Percentiles rank a stretch among this genome's conserved stretches.
Evolutionary conservation across 2,329 filamentous ascomycete species (phyloP).

Genomic region (Aspergillus intermedius): DNA sequence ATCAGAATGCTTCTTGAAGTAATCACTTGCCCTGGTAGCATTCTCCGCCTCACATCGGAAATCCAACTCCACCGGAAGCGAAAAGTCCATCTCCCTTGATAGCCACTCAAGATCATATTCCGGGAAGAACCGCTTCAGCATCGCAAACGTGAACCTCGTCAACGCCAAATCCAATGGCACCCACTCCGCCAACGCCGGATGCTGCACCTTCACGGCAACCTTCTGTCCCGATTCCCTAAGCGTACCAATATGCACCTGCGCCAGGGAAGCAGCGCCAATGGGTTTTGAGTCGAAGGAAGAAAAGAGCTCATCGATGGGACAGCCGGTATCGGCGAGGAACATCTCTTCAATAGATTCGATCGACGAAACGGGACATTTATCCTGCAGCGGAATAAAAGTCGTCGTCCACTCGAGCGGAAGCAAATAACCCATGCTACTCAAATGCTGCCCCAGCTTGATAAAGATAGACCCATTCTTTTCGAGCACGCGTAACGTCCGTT

Average conservation of each 20-base stretch:
- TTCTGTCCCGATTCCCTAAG: conserved; percentile 74
- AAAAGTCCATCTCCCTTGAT: conserved; percentile 84
- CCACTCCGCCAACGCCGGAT: conserved; percentile 84
- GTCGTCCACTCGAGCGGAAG: conserved; percentile 87
- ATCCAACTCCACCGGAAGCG: conserved; percentile 84
- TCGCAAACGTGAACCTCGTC: conserved; percentile 83
- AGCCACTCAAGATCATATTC: conserved; percentile 98
- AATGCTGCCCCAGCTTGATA: conserved; percentile 92
- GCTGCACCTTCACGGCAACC: conserved; percentile 95
- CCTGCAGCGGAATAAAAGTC: conserved; percentile 92
- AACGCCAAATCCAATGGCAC: conserved; percentile 78
- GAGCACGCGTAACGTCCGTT: conserved; percentile 75
- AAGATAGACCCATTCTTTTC: conserved; percentile 98
- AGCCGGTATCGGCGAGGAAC: conserved; percentile 77
- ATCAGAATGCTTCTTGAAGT: conserved; percentile 68
- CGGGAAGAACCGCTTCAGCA: conserved; percentile 86
- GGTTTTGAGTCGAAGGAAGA: conserved; percentile 73
- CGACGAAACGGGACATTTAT: conserved; percentile 89
- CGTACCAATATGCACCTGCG: conserved; percentile 86
- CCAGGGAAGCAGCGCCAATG: conserved; percentile 87
- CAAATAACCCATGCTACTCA: conserved; percentile 94
- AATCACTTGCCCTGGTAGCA: conserved; percentile 67
- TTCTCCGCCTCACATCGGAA: conserved; percentile 82
- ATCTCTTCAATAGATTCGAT: conserved; percentile 79
- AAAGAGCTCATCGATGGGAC: conserved; percentile 73